Evolutionary conservation across 2,329 filamentous ascomycete genomes (phyloP).

Genomic region (Acrocalymma vagum): DNA sequence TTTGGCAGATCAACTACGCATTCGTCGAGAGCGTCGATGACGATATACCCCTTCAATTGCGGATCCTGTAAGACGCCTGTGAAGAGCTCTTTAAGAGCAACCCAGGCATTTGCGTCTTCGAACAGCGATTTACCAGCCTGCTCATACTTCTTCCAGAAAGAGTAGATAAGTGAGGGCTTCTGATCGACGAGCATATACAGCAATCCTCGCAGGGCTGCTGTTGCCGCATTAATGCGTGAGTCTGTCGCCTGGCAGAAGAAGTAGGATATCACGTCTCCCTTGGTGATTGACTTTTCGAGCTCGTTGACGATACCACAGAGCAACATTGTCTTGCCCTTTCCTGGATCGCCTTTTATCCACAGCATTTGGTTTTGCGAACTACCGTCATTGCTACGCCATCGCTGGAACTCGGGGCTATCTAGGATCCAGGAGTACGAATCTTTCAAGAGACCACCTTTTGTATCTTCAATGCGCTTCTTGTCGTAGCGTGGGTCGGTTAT

Average conservation of each 20-base stretch:
- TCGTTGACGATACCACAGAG: slow-evolving; percentile 30
- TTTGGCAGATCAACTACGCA: slow-evolving; percentile 30
- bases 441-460: slow-evolving; percentile 7
- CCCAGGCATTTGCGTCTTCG: slow-evolving; percentile 41
- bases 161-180: slow-evolving; percentile 39
- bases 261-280: slow-evolving; percentile 22
- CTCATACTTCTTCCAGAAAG: slow-evolving; percentile 34
- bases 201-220: slow-evolving; percentile 53
- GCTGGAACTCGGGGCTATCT: slow-evolving; percentile 4
- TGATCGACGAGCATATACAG: slow-evolving; percentile 50
- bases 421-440: slow-evolving; percentile 15
- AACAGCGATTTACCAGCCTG: slow-evolving; percentile 13
- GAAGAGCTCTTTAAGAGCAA: slow-evolving; percentile 47
- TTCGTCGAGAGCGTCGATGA: slow-evolving; percentile 61
- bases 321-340: slow-evolving; percentile 12
- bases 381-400: slow-evolving; percentile 5
- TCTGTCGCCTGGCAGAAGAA: slow-evolving; percentile 51
- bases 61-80: slow-evolving; percentile 48
- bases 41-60: slow-evolving; percentile 38
- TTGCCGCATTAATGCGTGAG: slow-evolving; percentile 53
- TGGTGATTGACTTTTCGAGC: slow-evolving; percentile 22
- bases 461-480: slow-evolving; percentile 5
- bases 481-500: slow-evolving; percentile 14
- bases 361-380: slow-evolving; percentile 6
- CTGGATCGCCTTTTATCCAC: slow-evolving; percentile 9